Evolutionary conservation across 495 filamentous ascomycete genomes (phyloP).

Genomic region (Xylaria scruposa): DNA sequence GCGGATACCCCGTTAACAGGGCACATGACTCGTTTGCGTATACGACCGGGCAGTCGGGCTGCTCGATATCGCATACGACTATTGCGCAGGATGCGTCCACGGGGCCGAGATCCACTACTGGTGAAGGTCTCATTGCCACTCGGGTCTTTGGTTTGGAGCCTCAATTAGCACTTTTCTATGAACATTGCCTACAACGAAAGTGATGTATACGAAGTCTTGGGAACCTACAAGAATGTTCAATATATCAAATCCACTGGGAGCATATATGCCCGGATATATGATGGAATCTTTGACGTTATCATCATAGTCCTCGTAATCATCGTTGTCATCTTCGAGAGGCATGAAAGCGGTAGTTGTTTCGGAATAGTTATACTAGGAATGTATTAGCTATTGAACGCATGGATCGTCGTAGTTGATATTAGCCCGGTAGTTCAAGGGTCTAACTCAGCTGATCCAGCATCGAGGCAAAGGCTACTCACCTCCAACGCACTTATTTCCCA

Average conservation of each 20-base stretch:
- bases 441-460: background rate
- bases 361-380: constrained; percentile 12
- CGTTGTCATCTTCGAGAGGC: constrained; percentile 22
- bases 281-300: constrained; percentile 41
- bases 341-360: background rate
- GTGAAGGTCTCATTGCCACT: constrained; percentile 51
- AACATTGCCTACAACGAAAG: background rate
- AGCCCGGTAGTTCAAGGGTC: background rate
- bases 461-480: constrained; percentile 28
- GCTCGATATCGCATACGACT: constrained; percentile 54
- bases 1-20: constrained; percentile 53
- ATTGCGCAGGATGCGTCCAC: constrained; percentile 57
- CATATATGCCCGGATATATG: constrained; percentile 57
- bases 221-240: constrained; percentile 54
- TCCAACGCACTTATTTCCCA: constrained; percentile 40
- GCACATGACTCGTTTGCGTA: constrained; percentile 55
- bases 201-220: too few relatives aligned
- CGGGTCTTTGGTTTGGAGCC: constrained; percentile 38
- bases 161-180: constrained; percentile 5
- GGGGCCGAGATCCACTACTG: constrained; percentile 51
- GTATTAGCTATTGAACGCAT: constrained; percentile 14
- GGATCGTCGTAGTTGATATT: background rate
- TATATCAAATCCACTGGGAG: constrained; percentile 53
- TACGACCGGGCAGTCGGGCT: constrained; percentile 54
- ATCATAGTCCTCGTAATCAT: constrained; percentile 9